Percentiles rank a stretch among this genome's conserved stretches.
These are phyloP conservation scores for Glycine tomentella DNA, from an alignment of 306 rosid genomes.

Conservation along the genomic window DNA sequence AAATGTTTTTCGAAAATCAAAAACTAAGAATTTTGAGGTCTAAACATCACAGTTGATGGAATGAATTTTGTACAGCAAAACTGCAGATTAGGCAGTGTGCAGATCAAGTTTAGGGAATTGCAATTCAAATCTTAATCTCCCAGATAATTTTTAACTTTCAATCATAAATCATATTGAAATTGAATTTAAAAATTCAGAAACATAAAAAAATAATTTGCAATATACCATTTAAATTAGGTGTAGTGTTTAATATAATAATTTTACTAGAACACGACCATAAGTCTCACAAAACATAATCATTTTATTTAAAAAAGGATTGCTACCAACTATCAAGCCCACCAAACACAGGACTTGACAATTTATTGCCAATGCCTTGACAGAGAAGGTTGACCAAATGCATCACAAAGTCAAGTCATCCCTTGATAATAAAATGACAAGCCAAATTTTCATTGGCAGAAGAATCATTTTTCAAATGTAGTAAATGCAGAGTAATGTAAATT, in stretches of 20 bases:
- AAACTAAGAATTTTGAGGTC: slow-evolving; percentile 13
- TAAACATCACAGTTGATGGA: neutral
- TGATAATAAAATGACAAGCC: neutral
- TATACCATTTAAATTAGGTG: neutral
- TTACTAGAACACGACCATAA: neutral
- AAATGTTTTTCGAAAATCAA: neutral
- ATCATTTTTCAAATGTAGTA: neutral
- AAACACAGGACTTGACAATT: neutral
- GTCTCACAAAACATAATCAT: neutral
- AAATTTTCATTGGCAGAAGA: neutral
- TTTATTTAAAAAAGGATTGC: neutral
- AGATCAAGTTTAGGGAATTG: neutral
- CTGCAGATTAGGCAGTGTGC: neutral
- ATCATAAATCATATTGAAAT: neutral
- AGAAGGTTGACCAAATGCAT: neutral
- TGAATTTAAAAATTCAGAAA: neutral
- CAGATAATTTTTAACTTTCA: neutral
- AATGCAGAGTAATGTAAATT: neutral
- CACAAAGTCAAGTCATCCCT: neutral
- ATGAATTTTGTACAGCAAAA: neutral
- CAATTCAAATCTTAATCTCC: neutral
- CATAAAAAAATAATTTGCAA: neutral
- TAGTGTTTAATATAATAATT: neutral
- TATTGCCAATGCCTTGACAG: neutral
- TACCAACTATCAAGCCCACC: neutral